Evolutionary conservation across 169 alveolate genomes (phyloP), one percentile per base, ranked within the genome.

Genomic region (Plasmodium vivax): DNA sequence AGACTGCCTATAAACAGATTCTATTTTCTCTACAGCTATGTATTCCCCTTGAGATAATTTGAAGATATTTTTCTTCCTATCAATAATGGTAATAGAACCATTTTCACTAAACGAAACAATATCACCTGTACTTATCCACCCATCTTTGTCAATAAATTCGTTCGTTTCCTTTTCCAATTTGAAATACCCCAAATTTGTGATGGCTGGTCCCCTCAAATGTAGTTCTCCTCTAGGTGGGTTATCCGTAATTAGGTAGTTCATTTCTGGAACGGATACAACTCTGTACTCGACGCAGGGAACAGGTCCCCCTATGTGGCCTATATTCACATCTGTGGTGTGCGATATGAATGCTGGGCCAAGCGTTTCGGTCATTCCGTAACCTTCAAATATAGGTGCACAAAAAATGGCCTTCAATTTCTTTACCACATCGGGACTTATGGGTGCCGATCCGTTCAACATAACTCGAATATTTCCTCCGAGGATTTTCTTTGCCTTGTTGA

Each of bases 1-100:
- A 32, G 95, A 93, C 32, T 92, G 92, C 75, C 47, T 84, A 77
- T 95, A 96, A 56, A 95, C 81, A 32, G 97, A 94, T 88, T 97
- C 98, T 38, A 99, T 96, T 93, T 98, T 97, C 90, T 98, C 99
- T 8, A 99, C 99, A 45, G 99, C 98, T 19, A 99, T 98, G 95
- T 99, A 99, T 94, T 99, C 99, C 1, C 99, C 99, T 95, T 99
- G 99, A 0, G 98, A 93, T 84, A 99, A 98, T 93, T 99, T 99
- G 95, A 99, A 99, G n/a, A 98, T 97, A 96, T 98, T 98, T 94
- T 98, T 98, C 82, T 97, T 98, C 62, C 99, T 97, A 95, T 99
- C 99, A 72, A 99, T 97, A 74, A 99, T 95, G 84, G 97, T 96
- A 6, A 99, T 74, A 6, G 99, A 98, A 6, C 98, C 98, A 85